A percentile compares a stretch with the other conserved stretches of the same genome.
Conservation (phyloP, 2,329 filamentous ascomycete genomes). For the Aureobasidium pullulans region DNA sequence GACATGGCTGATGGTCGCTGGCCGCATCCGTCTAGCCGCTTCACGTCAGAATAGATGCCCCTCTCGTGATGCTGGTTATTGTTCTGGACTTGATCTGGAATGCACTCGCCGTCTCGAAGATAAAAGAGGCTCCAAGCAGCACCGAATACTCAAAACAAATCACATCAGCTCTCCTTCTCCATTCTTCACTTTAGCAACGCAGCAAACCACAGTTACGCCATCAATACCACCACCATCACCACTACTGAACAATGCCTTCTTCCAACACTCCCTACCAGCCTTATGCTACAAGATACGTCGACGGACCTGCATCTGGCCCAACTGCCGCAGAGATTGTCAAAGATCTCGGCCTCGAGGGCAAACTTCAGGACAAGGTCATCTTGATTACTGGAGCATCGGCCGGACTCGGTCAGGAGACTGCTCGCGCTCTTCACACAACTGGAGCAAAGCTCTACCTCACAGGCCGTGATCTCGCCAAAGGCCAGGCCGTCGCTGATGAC, state of each 20-base stretch:
- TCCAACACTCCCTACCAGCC: conserved; percentile 22
- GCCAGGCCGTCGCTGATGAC: conserved; percentile 27
- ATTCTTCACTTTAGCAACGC: too few species aligned
- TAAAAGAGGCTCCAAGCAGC: too few species aligned
- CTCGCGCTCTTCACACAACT: conserved; percentile 37
- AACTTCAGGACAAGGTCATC: conserved; percentile 30
- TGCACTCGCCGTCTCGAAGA: too few species aligned
- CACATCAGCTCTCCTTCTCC: not conserved
- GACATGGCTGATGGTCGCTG: too few species aligned
- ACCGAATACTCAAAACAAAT: too few species aligned
- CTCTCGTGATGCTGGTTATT: not conserved
- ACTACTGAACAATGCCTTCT: conserved; percentile 19
- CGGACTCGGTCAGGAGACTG: conserved; percentile 41
- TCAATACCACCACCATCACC: too few species aligned
- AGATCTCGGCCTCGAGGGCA: conserved; percentile 26
- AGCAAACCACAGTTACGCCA: too few species aligned
- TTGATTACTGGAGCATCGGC: conserved; percentile 39
- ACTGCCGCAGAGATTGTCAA: conserved; percentile 23
- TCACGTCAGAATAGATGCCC: too few species aligned
- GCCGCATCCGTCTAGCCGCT: too few species aligned
- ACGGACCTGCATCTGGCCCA: conserved; percentile 23
- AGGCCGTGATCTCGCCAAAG: conserved; percentile 36
- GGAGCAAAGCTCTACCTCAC: conserved; percentile 40
- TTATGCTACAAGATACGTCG: conserved; percentile 20
- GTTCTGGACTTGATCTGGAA: too few species aligned